These are phyloP conservation scores for Solanum ossicruentum DNA, from an alignment of 257 asterid species.

Conservation along the genomic window DNA sequence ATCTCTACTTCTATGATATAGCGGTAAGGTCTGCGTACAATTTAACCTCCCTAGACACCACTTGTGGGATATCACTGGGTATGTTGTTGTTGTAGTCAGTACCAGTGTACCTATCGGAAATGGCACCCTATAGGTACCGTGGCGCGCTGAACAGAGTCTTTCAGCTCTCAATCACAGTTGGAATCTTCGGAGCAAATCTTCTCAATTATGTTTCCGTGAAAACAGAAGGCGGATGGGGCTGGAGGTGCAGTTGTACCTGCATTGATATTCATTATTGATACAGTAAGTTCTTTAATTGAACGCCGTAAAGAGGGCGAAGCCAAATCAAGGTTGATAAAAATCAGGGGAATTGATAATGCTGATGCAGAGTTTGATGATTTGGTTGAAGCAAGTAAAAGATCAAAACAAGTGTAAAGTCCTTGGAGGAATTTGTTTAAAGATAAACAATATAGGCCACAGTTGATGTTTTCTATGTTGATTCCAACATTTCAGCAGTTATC, in stretches of 20 bases:
- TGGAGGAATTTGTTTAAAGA: constrained; percentile 36
- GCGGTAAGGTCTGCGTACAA: no score
- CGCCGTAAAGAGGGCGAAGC: constrained; percentile 43
- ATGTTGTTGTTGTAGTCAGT: no score
- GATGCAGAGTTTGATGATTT: constrained; percentile 63
- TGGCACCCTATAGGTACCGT: constrained; percentile 50
- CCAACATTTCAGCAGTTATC: constrained; percentile 72
- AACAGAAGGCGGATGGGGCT: constrained; percentile 20
- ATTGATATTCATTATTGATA: constrained; percentile 56
- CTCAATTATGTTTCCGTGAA: constrained; percentile 33
- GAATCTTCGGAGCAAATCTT: constrained; percentile 43
- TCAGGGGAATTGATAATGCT: constrained; percentile 37
- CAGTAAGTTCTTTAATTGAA: constrained; percentile 71
- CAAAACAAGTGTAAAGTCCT: constrained; percentile 41
- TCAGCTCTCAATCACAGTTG: constrained; percentile 47
- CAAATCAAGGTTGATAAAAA: constrained; percentile 22
- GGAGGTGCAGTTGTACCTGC: constrained; percentile 88
- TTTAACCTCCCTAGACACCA: no score
- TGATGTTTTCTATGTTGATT: constrained; percentile 52
- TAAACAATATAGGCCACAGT: constrained; percentile 55
- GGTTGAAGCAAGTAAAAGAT: constrained; percentile 54
- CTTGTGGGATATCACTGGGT: no score
- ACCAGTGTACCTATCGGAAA: constrained; percentile 56
- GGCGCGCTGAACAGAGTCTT: constrained; percentile 54
- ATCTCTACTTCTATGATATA: no score